Percentiles rank a stretch among this genome's conserved stretches.
Evolutionary conservation across 257 asterid species (phyloP).

Genomic region (Lavandula angustifolia): DNA sequence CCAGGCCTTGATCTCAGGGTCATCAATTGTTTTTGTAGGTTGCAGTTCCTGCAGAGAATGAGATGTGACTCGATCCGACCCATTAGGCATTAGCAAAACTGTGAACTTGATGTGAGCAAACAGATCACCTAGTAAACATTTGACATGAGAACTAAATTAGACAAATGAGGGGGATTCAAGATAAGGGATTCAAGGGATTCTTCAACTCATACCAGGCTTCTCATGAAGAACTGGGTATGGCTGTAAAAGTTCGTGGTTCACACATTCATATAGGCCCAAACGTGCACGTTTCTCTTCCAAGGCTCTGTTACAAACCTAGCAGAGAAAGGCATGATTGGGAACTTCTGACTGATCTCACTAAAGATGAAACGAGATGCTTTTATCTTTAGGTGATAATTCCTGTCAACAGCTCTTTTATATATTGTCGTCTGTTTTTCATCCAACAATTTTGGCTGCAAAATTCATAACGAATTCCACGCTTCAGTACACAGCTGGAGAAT

Average conservation of each 20-base stretch:
- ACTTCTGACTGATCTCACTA: slow-evolving; percentile 87
- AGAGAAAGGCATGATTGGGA: slow-evolving; percentile 85
- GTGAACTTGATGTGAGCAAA: slow-evolving; percentile 94
- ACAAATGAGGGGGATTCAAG: background rate
- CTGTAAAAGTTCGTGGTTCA: slow-evolving; percentile 87
- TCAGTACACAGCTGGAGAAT: background rate
- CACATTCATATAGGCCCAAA: slow-evolving; percentile 86
- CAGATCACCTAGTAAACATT: slow-evolving; percentile 52
- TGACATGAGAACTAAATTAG: background rate
- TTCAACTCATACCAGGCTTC: slow-evolving; percentile 65
- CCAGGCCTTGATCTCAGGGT: slow-evolving; percentile 91
- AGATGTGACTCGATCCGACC: slow-evolving; percentile 82
- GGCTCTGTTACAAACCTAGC: slow-evolving; percentile 76
- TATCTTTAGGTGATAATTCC: slow-evolving; percentile 81
- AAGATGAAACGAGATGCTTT: slow-evolving; percentile 91
- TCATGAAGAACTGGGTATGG: slow-evolving; percentile 96
- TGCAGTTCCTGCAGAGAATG: slow-evolving; percentile 85
- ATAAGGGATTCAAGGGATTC: no score
- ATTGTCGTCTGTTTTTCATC: slow-evolving; percentile 96
- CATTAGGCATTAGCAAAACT: slow-evolving; percentile 89
- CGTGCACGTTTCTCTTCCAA: slow-evolving; percentile 96
- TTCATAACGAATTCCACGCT: background rate
- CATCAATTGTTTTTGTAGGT: slow-evolving; percentile 68
- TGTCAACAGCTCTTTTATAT: slow-evolving; percentile 92
- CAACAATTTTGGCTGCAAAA: slow-evolving; percentile 65